phyloP scores from a whole-genome alignment of 257 asterid species.

The Ballota nigra region DNA sequence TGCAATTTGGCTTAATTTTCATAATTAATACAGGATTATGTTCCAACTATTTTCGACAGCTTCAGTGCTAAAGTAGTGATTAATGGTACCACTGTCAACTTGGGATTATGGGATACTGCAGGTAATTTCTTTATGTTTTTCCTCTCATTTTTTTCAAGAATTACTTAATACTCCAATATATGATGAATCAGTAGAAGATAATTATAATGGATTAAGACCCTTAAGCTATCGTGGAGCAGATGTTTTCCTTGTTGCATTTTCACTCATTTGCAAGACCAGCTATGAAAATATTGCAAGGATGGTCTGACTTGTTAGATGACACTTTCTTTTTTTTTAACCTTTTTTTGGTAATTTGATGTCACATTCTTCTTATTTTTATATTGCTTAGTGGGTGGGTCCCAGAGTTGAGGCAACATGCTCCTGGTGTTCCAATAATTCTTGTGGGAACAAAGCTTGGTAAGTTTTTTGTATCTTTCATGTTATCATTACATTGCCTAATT shows the following conservation, averaged over 20 bases:
- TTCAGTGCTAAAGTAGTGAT: conserved; percentile 78
- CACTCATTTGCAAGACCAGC: conserved; percentile 79
- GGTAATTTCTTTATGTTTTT: conserved; percentile 53
- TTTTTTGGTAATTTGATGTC: neutral
- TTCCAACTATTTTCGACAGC: conserved; percentile 77
- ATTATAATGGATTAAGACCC: conserved; percentile 70
- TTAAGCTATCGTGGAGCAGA: conserved; percentile 82
- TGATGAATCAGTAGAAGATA: conserved; percentile 58
- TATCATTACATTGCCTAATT: too few species aligned
- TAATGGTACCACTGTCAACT: conserved; percentile 69
- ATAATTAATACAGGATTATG: conserved; percentile 64
- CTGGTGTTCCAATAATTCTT: conserved; percentile 74
- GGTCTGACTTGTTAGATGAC: conserved; percentile 40
- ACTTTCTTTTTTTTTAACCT: neutral
- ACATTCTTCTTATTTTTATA: conserved; percentile 7
- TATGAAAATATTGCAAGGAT: conserved; percentile 72
- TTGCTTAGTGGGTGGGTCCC: conserved; percentile 69
- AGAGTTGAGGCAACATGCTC: conserved; percentile 75
- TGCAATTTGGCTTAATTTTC: neutral
- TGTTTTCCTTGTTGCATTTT: conserved; percentile 76
- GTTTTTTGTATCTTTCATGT: conserved; percentile 10
- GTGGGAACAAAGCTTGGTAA: conserved; percentile 84
- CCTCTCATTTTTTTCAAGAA: neutral
- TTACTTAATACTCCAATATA: neutral
- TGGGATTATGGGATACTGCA: conserved; percentile 84